Percentiles rank a stretch among this genome's conserved stretches.
Conservation (phyloP, 306 rosid genomes). For the Vicia faba region DNA sequence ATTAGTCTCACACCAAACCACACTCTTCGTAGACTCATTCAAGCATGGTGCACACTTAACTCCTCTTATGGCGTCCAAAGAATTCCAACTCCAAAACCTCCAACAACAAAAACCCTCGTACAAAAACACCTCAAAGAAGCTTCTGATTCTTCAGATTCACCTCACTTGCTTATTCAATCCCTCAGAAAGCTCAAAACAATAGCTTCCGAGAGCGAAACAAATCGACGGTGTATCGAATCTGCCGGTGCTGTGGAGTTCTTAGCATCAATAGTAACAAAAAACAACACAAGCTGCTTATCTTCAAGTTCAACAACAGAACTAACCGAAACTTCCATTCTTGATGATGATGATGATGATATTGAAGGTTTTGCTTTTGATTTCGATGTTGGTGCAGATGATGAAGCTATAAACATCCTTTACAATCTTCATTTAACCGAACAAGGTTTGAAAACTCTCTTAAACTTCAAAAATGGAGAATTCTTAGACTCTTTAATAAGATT, state of each 20-base stretch:
- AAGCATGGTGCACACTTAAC: too few relatives aligned
- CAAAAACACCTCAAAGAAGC: slow-evolving; percentile 52
- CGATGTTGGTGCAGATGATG: too few relatives aligned
- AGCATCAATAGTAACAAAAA: background rate
- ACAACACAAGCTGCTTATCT: background rate
- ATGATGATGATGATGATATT: too few relatives aligned
- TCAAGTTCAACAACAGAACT: background rate
- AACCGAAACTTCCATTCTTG: background rate
- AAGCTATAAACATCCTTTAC: too few relatives aligned
- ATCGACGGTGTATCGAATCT: slow-evolving; percentile 56
- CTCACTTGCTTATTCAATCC: slow-evolving; percentile 29
- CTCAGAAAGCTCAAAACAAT: slow-evolving; percentile 40
- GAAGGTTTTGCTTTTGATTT: too few relatives aligned
- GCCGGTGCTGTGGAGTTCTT: slow-evolving; percentile 51
- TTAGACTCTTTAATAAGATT: too few relatives aligned
- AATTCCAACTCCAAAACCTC: slow-evolving; percentile 84
- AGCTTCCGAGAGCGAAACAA: slow-evolving; percentile 62
- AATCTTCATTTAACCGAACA: too few relatives aligned
- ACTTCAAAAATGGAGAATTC: too few relatives aligned
- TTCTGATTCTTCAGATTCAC: slow-evolving; percentile 45
- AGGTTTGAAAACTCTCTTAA: too few relatives aligned
- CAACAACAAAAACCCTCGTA: slow-evolving; percentile 47
- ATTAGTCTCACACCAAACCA: too few relatives aligned
- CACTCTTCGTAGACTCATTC: too few relatives aligned
- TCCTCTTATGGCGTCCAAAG: slow-evolving; percentile 61